Evolutionary conservation across 129 eudicot species (phyloP), one percentile per base, ranked within the genome.

Genomic region (Flaveria brownii): DNA sequence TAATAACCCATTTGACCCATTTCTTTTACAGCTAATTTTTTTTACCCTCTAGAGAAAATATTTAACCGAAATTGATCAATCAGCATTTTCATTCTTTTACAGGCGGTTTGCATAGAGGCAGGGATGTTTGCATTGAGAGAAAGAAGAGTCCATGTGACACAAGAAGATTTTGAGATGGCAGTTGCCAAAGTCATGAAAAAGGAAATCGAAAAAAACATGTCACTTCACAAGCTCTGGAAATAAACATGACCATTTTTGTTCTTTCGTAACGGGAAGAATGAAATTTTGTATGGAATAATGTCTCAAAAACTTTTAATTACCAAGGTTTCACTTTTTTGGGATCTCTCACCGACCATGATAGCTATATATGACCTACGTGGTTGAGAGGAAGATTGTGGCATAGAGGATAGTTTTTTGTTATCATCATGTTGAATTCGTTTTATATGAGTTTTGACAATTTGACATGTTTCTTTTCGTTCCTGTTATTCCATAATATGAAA

Each of bases 141-240:
- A 86, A 88, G 98, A 77, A 90, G 96, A 82, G 93, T 92, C 28
- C 98, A 90, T 23, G 96, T 88, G 61, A 92, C 98, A 17, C 98
- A 88, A 41, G 98, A 92, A 76, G 98, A 92, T 82, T 92, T 92
- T 52, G 96, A 92, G 81, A 92, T 92, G 98, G 98, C 98, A 6
- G 98, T 92, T 36, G 96, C 98, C n/a, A 92, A 92, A 86, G 96
- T 92, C 9, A 92, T 92, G 98, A 90, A 92, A 89, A 92, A 92
- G 84, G 98, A 92, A 36, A 90, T 88, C 0, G 94, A 86, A 75
- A 92, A 92, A 54, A 92, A 92, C 85, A 92, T 92, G 98, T 92
- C 98, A 0, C 79, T 92, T 47, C 85, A 90, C 63, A 92, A 90
- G 87, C 89, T 92, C 14, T 90, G 98, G 98, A 90, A 92, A 85